Evolutionary conservation across 2,329 filamentous ascomycete genomes (phyloP).

Genomic region (Chaetomium sp.): DNA sequence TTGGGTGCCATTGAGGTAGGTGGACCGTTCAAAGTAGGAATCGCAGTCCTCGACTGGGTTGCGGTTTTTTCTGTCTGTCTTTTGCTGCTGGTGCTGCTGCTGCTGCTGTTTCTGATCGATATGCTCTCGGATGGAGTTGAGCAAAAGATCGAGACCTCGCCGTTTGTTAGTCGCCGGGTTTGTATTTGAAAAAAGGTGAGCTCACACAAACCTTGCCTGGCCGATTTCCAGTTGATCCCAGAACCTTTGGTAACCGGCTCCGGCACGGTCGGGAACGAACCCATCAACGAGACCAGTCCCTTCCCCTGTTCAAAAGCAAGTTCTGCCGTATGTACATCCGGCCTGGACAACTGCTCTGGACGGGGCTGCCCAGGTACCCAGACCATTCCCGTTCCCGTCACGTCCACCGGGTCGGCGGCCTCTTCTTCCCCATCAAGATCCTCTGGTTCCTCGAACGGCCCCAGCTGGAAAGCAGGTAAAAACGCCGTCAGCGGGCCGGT

Average conservation of each 20-base stretch:
- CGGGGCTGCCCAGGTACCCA: too few relatives aligned
- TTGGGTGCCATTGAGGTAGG: conserved; percentile 57
- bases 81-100: conserved; percentile 7
- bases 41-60: conserved; percentile 25
- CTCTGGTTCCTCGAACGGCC: too few relatives aligned
- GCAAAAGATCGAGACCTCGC: conserved; percentile 39
- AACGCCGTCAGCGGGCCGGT: too few relatives aligned
- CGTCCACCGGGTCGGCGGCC: too few relatives aligned
- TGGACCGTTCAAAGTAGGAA: conserved; percentile 47
- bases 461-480: too few relatives aligned
- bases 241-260: neutral
- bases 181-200: neutral
- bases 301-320: neutral
- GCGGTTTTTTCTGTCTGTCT: conserved; percentile 12
- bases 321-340: neutral
- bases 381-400: too few relatives aligned
- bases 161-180: neutral
- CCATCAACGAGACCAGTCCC: neutral
- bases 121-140: conserved; percentile 37
- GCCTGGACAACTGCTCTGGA: neutral
- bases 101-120: conserved; percentile 9
- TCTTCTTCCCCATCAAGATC: too few relatives aligned
- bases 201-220: conserved; percentile 7
- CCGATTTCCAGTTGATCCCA: conserved; percentile 12
- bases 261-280: neutral